A percentile compares a stretch with the other conserved stretches of the same genome.
phyloP scores from a whole-genome alignment of 805 yeast genomes.

The Candida tibetensis region DNA sequence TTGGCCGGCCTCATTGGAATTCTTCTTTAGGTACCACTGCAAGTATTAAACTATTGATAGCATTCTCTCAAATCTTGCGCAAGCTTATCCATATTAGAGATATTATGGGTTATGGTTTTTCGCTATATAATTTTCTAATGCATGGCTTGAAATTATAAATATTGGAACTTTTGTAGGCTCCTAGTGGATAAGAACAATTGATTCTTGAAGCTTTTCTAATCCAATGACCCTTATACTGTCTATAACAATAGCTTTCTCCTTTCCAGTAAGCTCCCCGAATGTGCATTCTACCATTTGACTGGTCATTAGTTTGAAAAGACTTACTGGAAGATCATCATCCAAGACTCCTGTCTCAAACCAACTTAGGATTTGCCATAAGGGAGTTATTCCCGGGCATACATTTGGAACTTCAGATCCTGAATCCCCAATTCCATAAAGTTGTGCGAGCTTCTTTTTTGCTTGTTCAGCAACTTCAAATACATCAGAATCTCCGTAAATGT shows the following conservation, averaged over 20 bases:
- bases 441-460: slow-evolving; percentile 12
- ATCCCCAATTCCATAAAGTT: slow-evolving; percentile 11
- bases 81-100: no score
- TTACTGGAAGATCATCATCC: slow-evolving; percentile 15
- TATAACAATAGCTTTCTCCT: slow-evolving; percentile 27
- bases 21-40: slow-evolving; percentile 7
- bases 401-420: slow-evolving; percentile 27
- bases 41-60: no score
- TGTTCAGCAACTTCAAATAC: slow-evolving; percentile 19
- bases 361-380: slow-evolving; percentile 44
- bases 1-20: slow-evolving; percentile 12
- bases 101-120: no score
- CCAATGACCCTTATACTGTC: slow-evolving; percentile 47
- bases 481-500: slow-evolving; percentile 13
- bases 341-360: slow-evolving; percentile 28
- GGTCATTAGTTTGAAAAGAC: slow-evolving; percentile 14
- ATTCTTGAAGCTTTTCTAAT: slow-evolving; percentile 28
- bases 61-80: no score
- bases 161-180: no score
- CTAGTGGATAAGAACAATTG: slow-evolving; percentile 18
- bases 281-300: slow-evolving; percentile 18
- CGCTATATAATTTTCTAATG: no score
- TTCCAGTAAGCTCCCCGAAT: slow-evolving; percentile 20
- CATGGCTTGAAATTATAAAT: no score
- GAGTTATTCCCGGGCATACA: slow-evolving; percentile 51